Base-by-base conservation (phyloP, 2,329 filamentous ascomycete genomes). In the Fusarium verticillioides region DNA sequence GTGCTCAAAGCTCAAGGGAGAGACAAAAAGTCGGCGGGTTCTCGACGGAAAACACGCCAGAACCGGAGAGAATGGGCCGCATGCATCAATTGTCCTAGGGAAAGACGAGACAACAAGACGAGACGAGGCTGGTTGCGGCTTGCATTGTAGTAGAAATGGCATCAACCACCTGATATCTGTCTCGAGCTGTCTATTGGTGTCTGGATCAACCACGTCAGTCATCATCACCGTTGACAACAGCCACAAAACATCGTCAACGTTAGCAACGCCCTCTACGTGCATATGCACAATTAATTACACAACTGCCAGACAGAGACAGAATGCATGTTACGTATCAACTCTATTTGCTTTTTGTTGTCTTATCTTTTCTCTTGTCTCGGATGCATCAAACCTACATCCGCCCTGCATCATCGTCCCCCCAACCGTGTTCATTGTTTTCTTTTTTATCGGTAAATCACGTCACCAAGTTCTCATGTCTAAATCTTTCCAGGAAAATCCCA, bases 151-250 rank as follows among this genome's bases (percentile, higher is more conserved):
- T 58, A 7, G 39, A 28, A 57, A 57, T 44, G n/a, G 53, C 53
- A 44, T 57, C 39, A 36, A 26, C 40, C 54, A 26, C 16, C 23
- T 18, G 44, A 21, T 28, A 28, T 46, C 26, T 44, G n/a, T 23
- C 40, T n/a, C 21, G 21, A 18, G n/a, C 42, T 46, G 23, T 30
- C 32, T 15, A 40, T 66, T 74, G 64, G 67, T 60, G 46, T 43
- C 40, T 37, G 42, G 60, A 32, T 40, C 46, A 52, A 61, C 70
- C 74, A 74, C 74, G 72, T 75, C 72, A 63, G 65, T 53, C 70
- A 68, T 74, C 70, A 71, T 74, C 58, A 70, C 69, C 54, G 44
- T 60, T 52, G 69, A 57, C 70, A 70, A 70, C 70, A 54, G 57
- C 57, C 70, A 52, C 69, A 67, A 37, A 40, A 39, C 43, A 36